Base-by-base conservation (phyloP, 2,329 filamentous ascomycete species). In the Sclerotinia trifoliorum region DNA sequence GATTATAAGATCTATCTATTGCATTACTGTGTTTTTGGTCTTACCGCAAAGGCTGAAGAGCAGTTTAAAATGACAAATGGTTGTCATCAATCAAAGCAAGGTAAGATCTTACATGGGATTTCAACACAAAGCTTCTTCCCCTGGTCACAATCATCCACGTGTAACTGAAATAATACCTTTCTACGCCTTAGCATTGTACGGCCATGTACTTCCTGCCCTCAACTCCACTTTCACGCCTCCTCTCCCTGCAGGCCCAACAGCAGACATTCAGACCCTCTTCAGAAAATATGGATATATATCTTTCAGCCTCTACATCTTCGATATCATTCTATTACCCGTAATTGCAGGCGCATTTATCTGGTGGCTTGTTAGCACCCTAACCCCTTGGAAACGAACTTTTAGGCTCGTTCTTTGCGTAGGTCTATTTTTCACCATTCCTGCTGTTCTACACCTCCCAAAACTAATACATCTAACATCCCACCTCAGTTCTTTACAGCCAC, bases 11-110 rank as follows among this genome's bases (percentile, higher is more conserved):
- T 63, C 15, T 51, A 51, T 63, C n/a, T 51, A 7, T 26, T 63
- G 46, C 60, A 63, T 26, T 63, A 63, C 6, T 63, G 60, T 51
- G 46, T 51, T n/a, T 39, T 32, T 13, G 60, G 60, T 26, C 60
- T 63, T 51, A 39, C 60, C 35, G 15, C 29, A 15, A 35, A 5
- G 21, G 46, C 46, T 21, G 46, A 51, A 1, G 5, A 63, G n/a
- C 32, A 42, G 15, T 42, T 63, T 13, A 39, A 26, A 3, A 51
- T 63, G 17, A 26, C 8, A 39, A 52, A 63, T 21, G 60, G 60
- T 3, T 63, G 60, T 15, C 46, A 51, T 51, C 15, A 26, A n/a
- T 26, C 60, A 63, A 63, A 13, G 46, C 60, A 63, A 63, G 60
- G 60, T 63, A n/a, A n/a, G n/a, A n/a, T n/a, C n/a, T n/a, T n/a